Evolutionary conservation across 1,139 yeast species (phyloP).

Genomic region (Pichia sp.): DNA sequence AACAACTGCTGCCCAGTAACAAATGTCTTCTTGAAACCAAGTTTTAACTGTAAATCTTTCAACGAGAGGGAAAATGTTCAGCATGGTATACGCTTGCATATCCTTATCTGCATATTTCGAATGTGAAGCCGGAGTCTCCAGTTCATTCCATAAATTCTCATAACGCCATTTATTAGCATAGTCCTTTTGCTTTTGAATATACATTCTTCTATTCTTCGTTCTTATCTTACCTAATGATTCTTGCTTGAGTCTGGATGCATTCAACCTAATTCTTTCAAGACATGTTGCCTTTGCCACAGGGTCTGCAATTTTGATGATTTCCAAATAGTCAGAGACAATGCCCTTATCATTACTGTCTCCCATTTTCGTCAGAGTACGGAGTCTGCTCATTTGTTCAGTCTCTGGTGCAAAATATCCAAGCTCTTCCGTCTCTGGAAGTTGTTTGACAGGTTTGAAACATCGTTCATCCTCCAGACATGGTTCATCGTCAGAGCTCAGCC

Average conservation of each 20-base stretch:
- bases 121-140: constrained; percentile 32
- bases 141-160: constrained; percentile 48
- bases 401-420: no score
- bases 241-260: constrained; percentile 22
- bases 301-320: constrained; percentile 16
- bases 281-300: constrained; percentile 22
- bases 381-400: constrained; percentile 8
- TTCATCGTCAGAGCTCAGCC: no score
- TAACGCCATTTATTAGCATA: constrained; percentile 46
- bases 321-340: constrained; percentile 17
- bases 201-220: constrained; percentile 19
- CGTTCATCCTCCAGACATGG: no score
- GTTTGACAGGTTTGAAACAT: no score
- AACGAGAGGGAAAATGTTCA: constrained; percentile 82
- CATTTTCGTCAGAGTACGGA: constrained; percentile 4
- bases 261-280: constrained; percentile 23
- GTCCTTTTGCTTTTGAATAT: constrained; percentile 19
- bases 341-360: constrained; percentile 6
- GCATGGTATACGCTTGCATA: constrained; percentile 42
- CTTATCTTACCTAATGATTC: constrained; percentile 24
- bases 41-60: constrained; percentile 80
- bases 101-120: constrained; percentile 40
- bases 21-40: constrained; percentile 63
- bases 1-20: constrained; percentile 95
- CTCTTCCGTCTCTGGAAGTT: no score